A percentile compares a stretch with the other conserved stretches of the same genome.
phyloP scores from a whole-genome alignment of 2,329 filamentous ascomycete species.

The Lecanicillium sp. region DNA sequence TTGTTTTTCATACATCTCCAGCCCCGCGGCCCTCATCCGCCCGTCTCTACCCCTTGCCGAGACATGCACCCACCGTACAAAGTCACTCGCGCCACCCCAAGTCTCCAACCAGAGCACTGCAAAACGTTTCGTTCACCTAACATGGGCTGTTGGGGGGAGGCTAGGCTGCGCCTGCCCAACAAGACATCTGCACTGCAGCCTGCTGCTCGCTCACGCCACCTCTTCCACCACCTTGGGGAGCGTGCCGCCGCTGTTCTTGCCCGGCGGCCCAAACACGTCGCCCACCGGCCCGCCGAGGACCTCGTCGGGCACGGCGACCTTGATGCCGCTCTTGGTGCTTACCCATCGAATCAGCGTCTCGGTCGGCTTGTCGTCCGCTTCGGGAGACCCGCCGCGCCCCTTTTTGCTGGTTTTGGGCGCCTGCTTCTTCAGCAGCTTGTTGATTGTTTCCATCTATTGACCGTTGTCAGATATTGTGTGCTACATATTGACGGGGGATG shows the following conservation, averaged over 20 bases:
- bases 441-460: conserved; percentile 80
- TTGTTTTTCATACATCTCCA: no score
- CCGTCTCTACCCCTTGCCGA: no score
- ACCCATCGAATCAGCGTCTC: conserved; percentile 65
- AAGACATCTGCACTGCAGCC: no score
- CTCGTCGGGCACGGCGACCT: conserved; percentile 60
- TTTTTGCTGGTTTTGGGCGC: conserved; percentile 66
- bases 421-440: conserved; percentile 82
- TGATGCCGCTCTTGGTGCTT: conserved; percentile 58
- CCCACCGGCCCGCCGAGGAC: conserved; percentile 61
- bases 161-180: no score
- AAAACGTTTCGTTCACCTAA: no score
- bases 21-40: no score
- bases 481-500: no score
- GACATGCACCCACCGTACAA: no score
- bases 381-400: conserved; percentile 44
- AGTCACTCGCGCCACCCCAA: no score
- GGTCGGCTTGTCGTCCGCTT: conserved; percentile 44
- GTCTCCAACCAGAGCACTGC: no score
- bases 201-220: conserved; percentile 32
- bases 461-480: neutral
- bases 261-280: conserved; percentile 40
- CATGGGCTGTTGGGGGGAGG: no score
- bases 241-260: conserved; percentile 22
- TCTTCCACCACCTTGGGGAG: conserved; percentile 50